Evolutionary conservation across 768 basidiomycete genomes (phyloP), one percentile per base, ranked within the genome.

Genomic region (Kockovaella imperatae): DNA sequence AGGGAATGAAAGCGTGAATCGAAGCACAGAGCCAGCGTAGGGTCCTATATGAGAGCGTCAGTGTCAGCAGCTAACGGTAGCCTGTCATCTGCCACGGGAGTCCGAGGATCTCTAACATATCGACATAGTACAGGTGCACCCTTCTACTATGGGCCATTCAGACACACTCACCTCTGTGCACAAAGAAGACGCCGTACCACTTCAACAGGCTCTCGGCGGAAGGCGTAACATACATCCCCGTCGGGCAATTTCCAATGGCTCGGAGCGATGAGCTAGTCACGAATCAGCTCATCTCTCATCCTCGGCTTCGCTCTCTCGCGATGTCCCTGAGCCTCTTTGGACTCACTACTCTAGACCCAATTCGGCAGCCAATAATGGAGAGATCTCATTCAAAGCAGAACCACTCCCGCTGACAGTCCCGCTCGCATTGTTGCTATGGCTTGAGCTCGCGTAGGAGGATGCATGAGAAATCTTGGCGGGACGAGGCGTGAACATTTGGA

Each of bases 161-260:
- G 24, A n/a, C n/a, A 28, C 18, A 44, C 61, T 25, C 41, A 63
- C 61, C 64, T 42, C 42, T 34, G 38, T 67, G 62, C 1, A 67
- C 59, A 35, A 61, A 63, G 30, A 63, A 63, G 2, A 67, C 55
- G 13, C 64, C 62, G 31, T 63, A 48, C 62, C 62, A 67, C 36
- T 29, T 47, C 26, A 52, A 23, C 4, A 62, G 17, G 11, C 18
- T 53, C 23, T 56, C 52, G 2, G 25, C 36, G 0, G 59, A 63
- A 0, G 61, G 62, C 0, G 53, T 59, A n/a, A 67, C 23, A 34
- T 67, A 63, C 35, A 67, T 63, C 17, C 64, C 62, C 17, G 23
- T 40, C 0, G 64, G 64, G 38, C 61, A 63, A n/a, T 50, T 53
- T 10, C 40, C 49, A 2, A 51, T 39, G 6, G 57, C 45, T 30